A percentile compares a stretch with the other conserved stretches of the same genome.
Conservation (phyloP, 176 grass and related monocot species). For the Thalia dealbata region DNA sequence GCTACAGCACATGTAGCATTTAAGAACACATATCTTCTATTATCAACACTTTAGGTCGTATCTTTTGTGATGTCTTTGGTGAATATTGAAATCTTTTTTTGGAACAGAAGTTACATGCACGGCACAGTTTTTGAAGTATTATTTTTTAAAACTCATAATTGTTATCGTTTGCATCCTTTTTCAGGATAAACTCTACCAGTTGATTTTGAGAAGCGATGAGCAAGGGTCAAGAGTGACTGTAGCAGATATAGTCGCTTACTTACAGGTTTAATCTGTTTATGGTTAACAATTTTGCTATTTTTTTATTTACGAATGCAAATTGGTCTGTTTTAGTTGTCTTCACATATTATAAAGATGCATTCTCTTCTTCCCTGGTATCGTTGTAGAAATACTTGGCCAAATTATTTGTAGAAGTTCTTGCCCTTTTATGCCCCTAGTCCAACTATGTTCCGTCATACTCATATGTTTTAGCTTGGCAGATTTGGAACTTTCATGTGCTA, state of each 20-base stretch:
- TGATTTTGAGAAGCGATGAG: constrained; percentile 38
- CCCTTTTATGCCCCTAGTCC: background rate
- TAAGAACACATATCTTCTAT: no score
- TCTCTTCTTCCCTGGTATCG: background rate
- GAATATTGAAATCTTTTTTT: no score
- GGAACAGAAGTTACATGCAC: no score
- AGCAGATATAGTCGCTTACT: constrained; percentile 1
- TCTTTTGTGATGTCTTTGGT: no score
- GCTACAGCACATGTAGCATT: no score
- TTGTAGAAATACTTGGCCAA: no score
- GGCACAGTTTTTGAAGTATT: no score
- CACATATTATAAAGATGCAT: background rate
- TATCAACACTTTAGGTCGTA: no score
- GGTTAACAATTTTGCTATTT: background rate
- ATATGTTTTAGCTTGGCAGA: no score
- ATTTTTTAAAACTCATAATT: background rate
- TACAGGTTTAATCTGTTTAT: constrained; percentile 2
- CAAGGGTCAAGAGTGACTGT: constrained; percentile 29
- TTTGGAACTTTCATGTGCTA: background rate
- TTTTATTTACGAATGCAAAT: background rate
- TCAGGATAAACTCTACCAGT: constrained; percentile 37
- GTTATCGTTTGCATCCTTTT: background rate
- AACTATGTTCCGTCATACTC: no score
- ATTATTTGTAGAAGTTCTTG: background rate
- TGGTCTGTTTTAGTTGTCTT: background rate